A percentile compares a stretch with the other conserved stretches of the same genome.
Conservation (phyloP, 441 rosid genomes). For the Arabidopsis lyrata region DNA sequence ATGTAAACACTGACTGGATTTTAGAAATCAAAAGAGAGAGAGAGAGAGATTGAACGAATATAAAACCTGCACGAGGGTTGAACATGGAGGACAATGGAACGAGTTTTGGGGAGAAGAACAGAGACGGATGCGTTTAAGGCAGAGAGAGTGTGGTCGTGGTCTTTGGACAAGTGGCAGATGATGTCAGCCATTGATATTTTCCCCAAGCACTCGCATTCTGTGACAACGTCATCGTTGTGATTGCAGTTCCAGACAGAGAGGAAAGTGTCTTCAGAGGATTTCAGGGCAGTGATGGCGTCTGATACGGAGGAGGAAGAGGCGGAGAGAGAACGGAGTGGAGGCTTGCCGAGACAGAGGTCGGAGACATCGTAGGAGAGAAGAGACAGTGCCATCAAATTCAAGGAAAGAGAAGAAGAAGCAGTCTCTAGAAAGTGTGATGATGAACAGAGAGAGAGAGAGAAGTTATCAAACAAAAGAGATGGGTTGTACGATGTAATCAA, state of each 20-base stretch:
- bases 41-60: not conserved
- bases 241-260: conserved; percentile 68
- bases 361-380: conserved; percentile 62
- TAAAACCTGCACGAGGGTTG: conserved; percentile 77
- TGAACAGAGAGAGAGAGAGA: not conserved
- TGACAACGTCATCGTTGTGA: conserved; percentile 40
- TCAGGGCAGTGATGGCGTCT: conserved; percentile 62
- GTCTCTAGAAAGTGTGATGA: not conserved
- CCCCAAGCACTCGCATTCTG: conserved; percentile 67
- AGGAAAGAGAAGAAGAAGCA: not conserved
- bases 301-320: conserved; percentile 55
- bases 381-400: conserved; percentile 70
- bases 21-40: not conserved
- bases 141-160: conserved; percentile 53
- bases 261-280: conserved; percentile 57
- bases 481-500: conserved; percentile 20
- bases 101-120: conserved; percentile 57
- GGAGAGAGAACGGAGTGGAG: conserved; percentile 70
- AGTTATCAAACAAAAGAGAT: conserved; percentile 14
- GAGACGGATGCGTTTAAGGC: conserved; percentile 66
- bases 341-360: conserved; percentile 91
- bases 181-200: conserved; percentile 89
- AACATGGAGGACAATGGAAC: conserved; percentile 60
- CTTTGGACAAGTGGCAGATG: conserved; percentile 71
- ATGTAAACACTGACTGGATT: not conserved